Evolutionary conservation across 257 asterid species (phyloP), one percentile per base, ranked within the genome.

Genomic region (Craterostigma plantagineum): DNA sequence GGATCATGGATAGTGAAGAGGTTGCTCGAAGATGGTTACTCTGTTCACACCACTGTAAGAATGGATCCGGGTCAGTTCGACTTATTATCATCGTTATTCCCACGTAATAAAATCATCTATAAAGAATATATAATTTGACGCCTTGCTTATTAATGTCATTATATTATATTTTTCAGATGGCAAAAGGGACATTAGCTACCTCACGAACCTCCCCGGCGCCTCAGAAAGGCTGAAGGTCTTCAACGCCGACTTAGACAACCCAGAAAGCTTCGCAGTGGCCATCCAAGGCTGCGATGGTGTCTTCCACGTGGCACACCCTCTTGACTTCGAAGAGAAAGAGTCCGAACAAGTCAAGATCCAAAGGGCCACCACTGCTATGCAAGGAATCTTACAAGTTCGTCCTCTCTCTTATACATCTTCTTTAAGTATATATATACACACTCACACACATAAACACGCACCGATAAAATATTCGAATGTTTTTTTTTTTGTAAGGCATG

Each of bases 251-350:
- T 60, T 74, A 8, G 59, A 54, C 11, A 34, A 56, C 0, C 76
- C 79, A 0, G 63, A 62, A 0, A 67, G 54, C 39, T 74, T 74
- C 18, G 14, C 10, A 7, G 48, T 55, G 3, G 68, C 79, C 17
- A 64, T 74, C 11, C 46, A 70, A 50, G 84, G 79, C 10, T 74
- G 79, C 51, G 9, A 52, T 15, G 76, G 79, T 4, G 71, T 74
- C 12, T 74, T 74, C 34, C 84, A 74, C 47, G 45, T 63, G 16
- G 79, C 79, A 33, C 79, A 74, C 34, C 73, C 79, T 1, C 46
- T 70, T 9, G 72, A 66, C 30, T 54, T 59, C 4, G 44, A 40
- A 9, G 46, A 37, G 42, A 51, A 59, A 35, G 76, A 74, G 54
- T 38, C 62, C 0, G 76, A 59, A 56, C 65, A 70, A 42, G 45